phyloP scores from a whole-genome alignment of 106 monocot species.

The Iris macrosiphon region DNA sequence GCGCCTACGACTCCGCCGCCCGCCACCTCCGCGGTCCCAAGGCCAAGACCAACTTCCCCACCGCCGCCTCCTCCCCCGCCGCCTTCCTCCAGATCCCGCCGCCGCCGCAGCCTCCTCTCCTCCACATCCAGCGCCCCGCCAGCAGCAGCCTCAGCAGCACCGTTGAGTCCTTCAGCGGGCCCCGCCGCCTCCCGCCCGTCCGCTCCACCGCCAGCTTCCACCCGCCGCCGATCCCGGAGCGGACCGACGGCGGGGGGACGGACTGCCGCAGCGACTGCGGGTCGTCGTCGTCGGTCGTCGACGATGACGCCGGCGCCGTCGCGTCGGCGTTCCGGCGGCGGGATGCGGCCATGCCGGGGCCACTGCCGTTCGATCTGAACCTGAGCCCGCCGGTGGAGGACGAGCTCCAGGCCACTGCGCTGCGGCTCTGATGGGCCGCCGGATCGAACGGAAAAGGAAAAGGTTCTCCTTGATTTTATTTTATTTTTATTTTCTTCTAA shows the following conservation, averaged over 20 bases:
- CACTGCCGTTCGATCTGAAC: conserved; percentile 26
- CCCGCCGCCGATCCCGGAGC: background rate
- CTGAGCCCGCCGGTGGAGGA: conserved; percentile 12
- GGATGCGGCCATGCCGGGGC: background rate
- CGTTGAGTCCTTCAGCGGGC: conserved; percentile 72
- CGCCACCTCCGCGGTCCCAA: conserved; percentile 55
- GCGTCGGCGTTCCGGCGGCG: conserved; percentile 5
- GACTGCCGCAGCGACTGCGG: conserved; percentile 29
- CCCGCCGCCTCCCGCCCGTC: conserved; percentile 9
- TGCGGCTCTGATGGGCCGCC: conserved; percentile 20
- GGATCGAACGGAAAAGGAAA: no score
- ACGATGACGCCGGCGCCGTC: conserved; percentile 14
- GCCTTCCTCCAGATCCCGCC: background rate
- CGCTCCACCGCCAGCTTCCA: conserved; percentile 9
- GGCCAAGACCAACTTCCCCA: conserved; percentile 61
- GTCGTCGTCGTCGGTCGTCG: conserved; percentile 18
- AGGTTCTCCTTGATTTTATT: no score
- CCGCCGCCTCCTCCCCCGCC: background rate
- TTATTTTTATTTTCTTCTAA: no score
- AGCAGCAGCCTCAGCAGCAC: conserved; percentile 56
- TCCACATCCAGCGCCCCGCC: conserved; percentile 25
- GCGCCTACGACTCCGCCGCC: conserved; percentile 66
- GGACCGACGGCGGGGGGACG: background rate
- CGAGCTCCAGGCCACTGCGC: conserved; percentile 14
- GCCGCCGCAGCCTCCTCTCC: background rate